phyloP scores from a whole-genome alignment of 1,139 yeast species.

The Blastobotrys apis region DNA sequence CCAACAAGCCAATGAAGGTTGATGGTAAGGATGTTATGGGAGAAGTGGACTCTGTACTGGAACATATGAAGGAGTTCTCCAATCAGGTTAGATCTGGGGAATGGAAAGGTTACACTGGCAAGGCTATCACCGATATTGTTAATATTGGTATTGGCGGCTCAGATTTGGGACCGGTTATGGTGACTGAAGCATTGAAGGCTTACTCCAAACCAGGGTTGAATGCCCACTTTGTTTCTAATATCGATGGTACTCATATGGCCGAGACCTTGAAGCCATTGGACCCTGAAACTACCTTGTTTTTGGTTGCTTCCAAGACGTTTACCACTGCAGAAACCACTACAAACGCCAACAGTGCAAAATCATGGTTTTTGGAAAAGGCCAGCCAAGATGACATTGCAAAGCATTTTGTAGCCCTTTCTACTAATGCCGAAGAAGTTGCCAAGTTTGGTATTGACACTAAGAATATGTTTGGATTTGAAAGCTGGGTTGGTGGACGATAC shows the following conservation, averaged over 20 bases:
- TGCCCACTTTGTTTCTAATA: constrained; percentile 94
- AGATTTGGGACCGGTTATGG: constrained; percentile 98
- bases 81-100: constrained; percentile 83
- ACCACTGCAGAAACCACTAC: constrained; percentile 98
- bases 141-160: constrained; percentile 99
- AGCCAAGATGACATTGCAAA: constrained; percentile 78
- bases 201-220: constrained; percentile 71
- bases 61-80: constrained; percentile 94
- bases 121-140: constrained; percentile 86
- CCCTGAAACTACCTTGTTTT: constrained; percentile 90
- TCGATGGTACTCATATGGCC: constrained; percentile 96
- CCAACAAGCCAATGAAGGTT: constrained; percentile 75
- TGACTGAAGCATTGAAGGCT: constrained; percentile 92
- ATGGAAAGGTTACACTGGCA: constrained; percentile 97
- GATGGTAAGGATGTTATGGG: constrained; percentile 86
- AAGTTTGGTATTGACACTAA: constrained; percentile 95
- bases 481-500: constrained; percentile 99
- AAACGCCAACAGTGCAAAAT: constrained; percentile 91
- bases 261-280: constrained; percentile 74
- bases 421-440: constrained; percentile 85
- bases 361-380: constrained; percentile 80
- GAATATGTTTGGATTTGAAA: constrained; percentile 97
- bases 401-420: constrained; percentile 95
- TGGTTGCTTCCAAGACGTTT: constrained; percentile 96
- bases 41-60: constrained; percentile 84